Conservation (phyloP, 768 basidiomycete genomes). For the Rubroboletus satanas region DNA sequence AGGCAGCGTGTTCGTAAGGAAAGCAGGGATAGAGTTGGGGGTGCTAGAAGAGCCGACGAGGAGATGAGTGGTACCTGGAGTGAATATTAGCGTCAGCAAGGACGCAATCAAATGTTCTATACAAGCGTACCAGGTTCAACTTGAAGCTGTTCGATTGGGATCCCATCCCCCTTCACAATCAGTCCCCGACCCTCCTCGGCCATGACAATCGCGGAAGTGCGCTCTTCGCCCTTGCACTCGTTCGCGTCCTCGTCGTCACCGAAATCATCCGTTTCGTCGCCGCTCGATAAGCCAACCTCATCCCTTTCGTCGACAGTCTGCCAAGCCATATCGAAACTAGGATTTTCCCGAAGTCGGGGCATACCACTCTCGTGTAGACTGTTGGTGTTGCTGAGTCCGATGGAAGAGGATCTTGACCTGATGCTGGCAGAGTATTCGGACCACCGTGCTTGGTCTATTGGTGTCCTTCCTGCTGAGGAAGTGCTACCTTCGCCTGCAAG, state of each 20-base stretch:
- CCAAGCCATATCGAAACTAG: conserved; percentile 78
- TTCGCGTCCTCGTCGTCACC: conserved; percentile 49
- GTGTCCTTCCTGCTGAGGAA: conserved; percentile 46
- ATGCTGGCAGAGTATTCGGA: conserved; percentile 66
- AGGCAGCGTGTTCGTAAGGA: conserved; percentile 67
- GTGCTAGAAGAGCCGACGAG: conserved; percentile 78
- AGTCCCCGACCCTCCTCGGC: conserved; percentile 84
- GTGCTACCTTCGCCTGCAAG: conserved; percentile 49
- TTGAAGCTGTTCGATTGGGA: conserved; percentile 57
- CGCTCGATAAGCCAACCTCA: conserved; percentile 56
- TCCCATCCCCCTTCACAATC: conserved; percentile 69
- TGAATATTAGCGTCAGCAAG: neutral
- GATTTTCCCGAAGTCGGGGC: conserved; percentile 54
- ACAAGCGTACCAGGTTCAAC: conserved; percentile 63
- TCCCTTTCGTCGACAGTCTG: conserved; percentile 69
- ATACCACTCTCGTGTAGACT: conserved; percentile 38
- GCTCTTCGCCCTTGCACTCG: conserved; percentile 58
- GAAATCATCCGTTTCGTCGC: conserved; percentile 48
- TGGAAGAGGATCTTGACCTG: conserved; percentile 69
- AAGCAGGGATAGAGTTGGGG: conserved; percentile 72
- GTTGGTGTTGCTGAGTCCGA: conserved; percentile 45
- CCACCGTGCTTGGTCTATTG: conserved; percentile 65
- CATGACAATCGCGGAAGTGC: conserved; percentile 72
- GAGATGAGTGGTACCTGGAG: conserved; percentile 87
- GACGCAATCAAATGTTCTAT: neutral